Conservation (phyloP, 2,329 filamentous ascomycete species). For the Pyrenochaeta sp. region DNA sequence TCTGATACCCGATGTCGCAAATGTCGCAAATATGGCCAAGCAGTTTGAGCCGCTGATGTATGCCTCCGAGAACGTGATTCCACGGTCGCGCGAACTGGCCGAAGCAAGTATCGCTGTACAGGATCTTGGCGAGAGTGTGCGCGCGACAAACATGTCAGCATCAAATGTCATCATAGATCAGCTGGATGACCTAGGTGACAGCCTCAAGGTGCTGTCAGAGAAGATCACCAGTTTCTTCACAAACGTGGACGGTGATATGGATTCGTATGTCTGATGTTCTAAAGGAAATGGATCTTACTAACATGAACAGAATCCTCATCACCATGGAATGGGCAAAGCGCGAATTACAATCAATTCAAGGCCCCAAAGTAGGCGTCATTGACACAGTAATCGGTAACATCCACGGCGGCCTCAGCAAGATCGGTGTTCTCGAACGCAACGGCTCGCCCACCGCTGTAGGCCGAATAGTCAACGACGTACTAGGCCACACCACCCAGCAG, state of each 20-base stretch:
- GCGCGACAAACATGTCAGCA: slow-evolving; percentile 88
- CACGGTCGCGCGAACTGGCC: slow-evolving; percentile 86
- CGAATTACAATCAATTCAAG: slow-evolving; percentile 68
- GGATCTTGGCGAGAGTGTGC: slow-evolving; percentile 91
- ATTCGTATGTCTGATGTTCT: slow-evolving; percentile 63
- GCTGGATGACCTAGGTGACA: slow-evolving; percentile 85
- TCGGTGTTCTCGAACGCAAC: slow-evolving; percentile 53
- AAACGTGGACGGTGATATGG: slow-evolving; percentile 90
- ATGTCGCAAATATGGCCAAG: slow-evolving; percentile 86
- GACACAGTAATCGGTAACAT: slow-evolving; percentile 83
- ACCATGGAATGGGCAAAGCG: slow-evolving; percentile 97
- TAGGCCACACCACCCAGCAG: slow-evolving; percentile 82
- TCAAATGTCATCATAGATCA: slow-evolving; percentile 85
- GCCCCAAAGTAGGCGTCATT: slow-evolving; percentile 61
- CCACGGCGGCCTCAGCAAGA: slow-evolving; percentile 74
- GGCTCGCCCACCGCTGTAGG: slow-evolving; percentile 72
- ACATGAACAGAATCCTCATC: slow-evolving; percentile 72
- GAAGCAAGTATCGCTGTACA: slow-evolving; percentile 92
- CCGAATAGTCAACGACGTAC: slow-evolving; percentile 71
- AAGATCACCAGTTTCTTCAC: slow-evolving; percentile 93
- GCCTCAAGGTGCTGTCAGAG: slow-evolving; percentile 80
- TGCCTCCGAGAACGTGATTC: slow-evolving; percentile 87
- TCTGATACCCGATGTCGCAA: slow-evolving; percentile 84
- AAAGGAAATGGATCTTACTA: too few species aligned
- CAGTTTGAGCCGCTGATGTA: slow-evolving; percentile 95